A percentile compares a stretch with the other conserved stretches of the same genome.
phyloP scores from a whole-genome alignment of 805 yeast species.

The Saturnispora halmiae region DNA sequence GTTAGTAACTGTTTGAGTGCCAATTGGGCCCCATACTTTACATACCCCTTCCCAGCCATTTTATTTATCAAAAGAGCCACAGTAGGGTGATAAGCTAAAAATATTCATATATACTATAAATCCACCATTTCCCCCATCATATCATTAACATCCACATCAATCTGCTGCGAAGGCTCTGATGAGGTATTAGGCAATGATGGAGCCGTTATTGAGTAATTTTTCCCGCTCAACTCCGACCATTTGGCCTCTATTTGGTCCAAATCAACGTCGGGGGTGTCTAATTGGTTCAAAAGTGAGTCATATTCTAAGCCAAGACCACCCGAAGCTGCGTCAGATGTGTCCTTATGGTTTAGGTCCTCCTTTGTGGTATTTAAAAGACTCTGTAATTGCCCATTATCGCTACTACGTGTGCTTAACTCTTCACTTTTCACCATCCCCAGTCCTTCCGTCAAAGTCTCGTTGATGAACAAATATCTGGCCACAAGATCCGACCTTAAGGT shows the following conservation, averaged over 20 bases:
- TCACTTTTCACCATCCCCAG: conserved; percentile 3
- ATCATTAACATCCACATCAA: conserved; percentile 6
- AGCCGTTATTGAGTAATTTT: too few relatives aligned
- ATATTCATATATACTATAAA: not conserved
- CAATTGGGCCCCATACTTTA: too few relatives aligned
- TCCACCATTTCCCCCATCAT: conserved; percentile 8
- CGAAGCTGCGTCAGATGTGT: too few relatives aligned
- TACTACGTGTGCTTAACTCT: too few relatives aligned
- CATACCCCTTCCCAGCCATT: conserved; percentile 5
- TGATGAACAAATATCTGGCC: conserved; percentile 26
- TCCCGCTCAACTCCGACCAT: conserved; percentile 1
- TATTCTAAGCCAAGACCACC: too few relatives aligned
- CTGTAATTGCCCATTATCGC: too few relatives aligned
- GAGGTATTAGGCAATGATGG: too few relatives aligned
- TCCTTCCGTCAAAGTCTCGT: conserved; percentile 24
- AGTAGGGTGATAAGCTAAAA: too few relatives aligned
- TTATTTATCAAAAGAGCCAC: not conserved
- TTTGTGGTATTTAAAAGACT: too few relatives aligned
- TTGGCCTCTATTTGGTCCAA: not conserved
- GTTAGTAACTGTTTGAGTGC: too few relatives aligned
- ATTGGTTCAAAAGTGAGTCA: not conserved
- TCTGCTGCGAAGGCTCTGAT: not conserved
- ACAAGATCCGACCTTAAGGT: conserved; percentile 30
- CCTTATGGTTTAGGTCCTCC: too few relatives aligned
- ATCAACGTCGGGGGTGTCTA: conserved; percentile 9